Conservation (phyloP, 2,329 filamentous ascomycete species). For the Fusarium illudens region DNA sequence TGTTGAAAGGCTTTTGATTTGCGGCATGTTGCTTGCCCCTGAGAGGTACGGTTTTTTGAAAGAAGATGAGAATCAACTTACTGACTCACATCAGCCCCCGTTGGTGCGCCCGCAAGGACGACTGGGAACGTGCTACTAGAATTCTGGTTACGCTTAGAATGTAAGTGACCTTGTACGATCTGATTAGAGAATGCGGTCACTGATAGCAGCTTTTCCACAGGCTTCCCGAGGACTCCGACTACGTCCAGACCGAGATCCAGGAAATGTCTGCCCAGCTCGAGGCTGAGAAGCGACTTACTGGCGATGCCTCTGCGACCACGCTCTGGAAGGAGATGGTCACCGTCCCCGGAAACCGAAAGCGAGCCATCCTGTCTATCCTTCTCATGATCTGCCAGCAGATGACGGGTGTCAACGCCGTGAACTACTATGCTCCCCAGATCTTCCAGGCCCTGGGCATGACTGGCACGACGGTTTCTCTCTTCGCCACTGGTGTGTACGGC, state of each 20-base stretch:
- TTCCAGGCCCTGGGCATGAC: conserved; percentile 71
- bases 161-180: conserved; percentile 31
- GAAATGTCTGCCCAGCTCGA: conserved; percentile 71
- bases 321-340: conserved; percentile 71
- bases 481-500: conserved; percentile 78
- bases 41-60: conserved; percentile 47
- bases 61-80: not conserved
- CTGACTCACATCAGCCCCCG: conserved; percentile 62
- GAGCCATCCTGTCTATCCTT: conserved; percentile 68
- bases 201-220: conserved; percentile 38
- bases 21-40: conserved; percentile 68
- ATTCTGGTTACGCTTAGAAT: conserved; percentile 62
- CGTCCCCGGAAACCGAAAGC: conserved; percentile 68
- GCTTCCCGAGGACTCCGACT: conserved; percentile 62
- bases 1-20: conserved; percentile 56
- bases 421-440: conserved; percentile 76
- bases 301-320: conserved; percentile 62
- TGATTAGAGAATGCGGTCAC: not conserved
- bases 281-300: conserved; percentile 65
- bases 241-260: conserved; percentile 65
- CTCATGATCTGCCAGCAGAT: conserved; percentile 76
- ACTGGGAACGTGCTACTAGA: conserved; percentile 69
- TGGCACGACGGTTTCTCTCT: conserved; percentile 65
- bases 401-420: conserved; percentile 65
- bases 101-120: conserved; percentile 72